Evolutionary conservation across 805 yeast genomes (phyloP).

Genomic region (Clavispora phyllophila): DNA sequence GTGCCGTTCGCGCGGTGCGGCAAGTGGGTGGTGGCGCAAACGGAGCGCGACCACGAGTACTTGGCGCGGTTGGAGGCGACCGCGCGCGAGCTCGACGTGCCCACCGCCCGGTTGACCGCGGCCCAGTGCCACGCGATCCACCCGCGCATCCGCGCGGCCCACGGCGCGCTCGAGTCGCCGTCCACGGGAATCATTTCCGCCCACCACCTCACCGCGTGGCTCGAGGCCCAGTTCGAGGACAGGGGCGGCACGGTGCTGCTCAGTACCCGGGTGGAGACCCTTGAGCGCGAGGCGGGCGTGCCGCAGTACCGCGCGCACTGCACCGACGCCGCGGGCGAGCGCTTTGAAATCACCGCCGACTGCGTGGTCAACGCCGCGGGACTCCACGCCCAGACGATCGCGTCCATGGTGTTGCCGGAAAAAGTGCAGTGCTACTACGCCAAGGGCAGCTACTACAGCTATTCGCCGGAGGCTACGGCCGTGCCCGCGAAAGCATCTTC

Average conservation of each 20-base stretch:
- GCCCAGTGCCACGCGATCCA: slow-evolving; percentile 44
- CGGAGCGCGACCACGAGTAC: slow-evolving; percentile 54
- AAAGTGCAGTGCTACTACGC: slow-evolving; percentile 61
- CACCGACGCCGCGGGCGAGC: slow-evolving; percentile 22
- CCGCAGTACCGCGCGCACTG: slow-evolving; percentile 22
- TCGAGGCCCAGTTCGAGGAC: slow-evolving; percentile 49
- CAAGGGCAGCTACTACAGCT: slow-evolving; percentile 77
- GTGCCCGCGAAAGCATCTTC: slow-evolving; percentile 1
- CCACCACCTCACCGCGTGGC: slow-evolving; percentile 65
- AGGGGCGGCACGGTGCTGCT: slow-evolving; percentile 61
- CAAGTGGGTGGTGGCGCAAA: slow-evolving; percentile 85
- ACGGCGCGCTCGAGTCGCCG: slow-evolving; percentile 66
- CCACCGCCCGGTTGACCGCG: slow-evolving; percentile 51
- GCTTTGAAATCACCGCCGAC: slow-evolving; percentile 44
- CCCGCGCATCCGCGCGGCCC: slow-evolving; percentile 61
- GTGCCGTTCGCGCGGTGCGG: slow-evolving; percentile 60
- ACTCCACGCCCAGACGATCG: slow-evolving; percentile 61
- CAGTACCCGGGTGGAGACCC: slow-evolving; percentile 51
- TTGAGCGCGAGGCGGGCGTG: slow-evolving; percentile 20
- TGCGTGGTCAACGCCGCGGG: slow-evolving; percentile 78
- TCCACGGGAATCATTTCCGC: slow-evolving; percentile 83
- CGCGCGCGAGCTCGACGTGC: slow-evolving; percentile 48
- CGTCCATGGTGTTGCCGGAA: slow-evolving; percentile 64
- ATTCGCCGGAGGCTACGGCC: slow-evolving; percentile 43
- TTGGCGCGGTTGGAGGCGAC: slow-evolving; percentile 49